A percentile compares a stretch with the other conserved stretches of the same genome.
phyloP scores from a whole-genome alignment of 2,329 filamentous ascomycete genomes.

The Fusarium praegraminearum region DNA sequence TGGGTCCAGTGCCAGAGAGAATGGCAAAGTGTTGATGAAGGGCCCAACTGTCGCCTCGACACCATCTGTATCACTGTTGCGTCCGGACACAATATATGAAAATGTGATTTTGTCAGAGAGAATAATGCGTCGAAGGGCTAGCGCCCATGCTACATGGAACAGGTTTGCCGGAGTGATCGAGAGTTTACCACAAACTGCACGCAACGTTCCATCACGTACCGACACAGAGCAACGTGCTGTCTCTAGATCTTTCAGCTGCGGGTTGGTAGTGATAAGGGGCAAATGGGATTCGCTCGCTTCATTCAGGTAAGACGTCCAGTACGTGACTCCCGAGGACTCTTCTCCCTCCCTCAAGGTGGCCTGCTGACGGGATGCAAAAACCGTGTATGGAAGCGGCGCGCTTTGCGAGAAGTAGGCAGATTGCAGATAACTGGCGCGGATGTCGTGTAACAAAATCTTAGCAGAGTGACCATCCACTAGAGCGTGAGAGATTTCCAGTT shows the following conservation, averaged over 20 bases:
- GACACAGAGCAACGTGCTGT: slow-evolving; percentile 5
- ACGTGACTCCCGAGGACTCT: slow-evolving; percentile 6
- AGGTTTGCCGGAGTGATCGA: slow-evolving; percentile 10
- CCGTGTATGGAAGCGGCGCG: slow-evolving; percentile 2
- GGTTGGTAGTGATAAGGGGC: slow-evolving; percentile 6
- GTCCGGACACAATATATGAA: slow-evolving; percentile 11
- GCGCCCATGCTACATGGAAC: slow-evolving; percentile 10
- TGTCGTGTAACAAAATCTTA: slow-evolving; percentile 10
- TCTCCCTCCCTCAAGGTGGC: slow-evolving; percentile 3
- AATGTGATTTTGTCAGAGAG: slow-evolving; percentile 7
- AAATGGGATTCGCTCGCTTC: slow-evolving; percentile 11
- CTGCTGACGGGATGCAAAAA: slow-evolving; percentile 12
- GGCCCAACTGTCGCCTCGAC: slow-evolving; percentile 11
- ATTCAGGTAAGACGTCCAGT: slow-evolving; percentile 9
- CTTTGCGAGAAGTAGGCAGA: slow-evolving; percentile 9
- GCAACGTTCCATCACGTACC: slow-evolving; percentile 1
- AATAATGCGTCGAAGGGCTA: slow-evolving; percentile 10
- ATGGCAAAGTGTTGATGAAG: slow-evolving; percentile 8
- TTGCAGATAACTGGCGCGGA: slow-evolving; percentile 7
- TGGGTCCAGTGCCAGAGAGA: not conserved
- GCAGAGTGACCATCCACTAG: slow-evolving; percentile 12
- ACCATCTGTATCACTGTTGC: not conserved
- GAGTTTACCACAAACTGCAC: slow-evolving; percentile 8
- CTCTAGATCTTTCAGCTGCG: slow-evolving; percentile 4
- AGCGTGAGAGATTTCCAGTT: slow-evolving; percentile 11